Evolutionary conservation across 2,329 filamentous ascomycete species (phyloP).

Genomic region (Fusarium proliferatum): DNA sequence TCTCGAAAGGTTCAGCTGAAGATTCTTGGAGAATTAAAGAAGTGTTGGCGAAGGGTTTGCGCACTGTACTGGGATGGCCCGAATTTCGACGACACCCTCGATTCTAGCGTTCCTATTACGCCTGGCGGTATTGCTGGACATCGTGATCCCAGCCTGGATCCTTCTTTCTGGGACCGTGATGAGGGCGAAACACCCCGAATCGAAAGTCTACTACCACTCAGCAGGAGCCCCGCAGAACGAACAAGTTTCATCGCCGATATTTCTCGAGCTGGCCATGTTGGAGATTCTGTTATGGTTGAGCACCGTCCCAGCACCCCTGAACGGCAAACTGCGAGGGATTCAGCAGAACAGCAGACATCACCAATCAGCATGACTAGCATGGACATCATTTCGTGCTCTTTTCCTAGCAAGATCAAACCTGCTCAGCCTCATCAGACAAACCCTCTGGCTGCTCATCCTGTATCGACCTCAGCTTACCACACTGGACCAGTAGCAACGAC

Average conservation of each 20-base stretch:
- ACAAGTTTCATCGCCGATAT: constrained; percentile 60
- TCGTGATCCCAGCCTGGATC: constrained; percentile 65
- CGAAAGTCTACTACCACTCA: constrained; percentile 52
- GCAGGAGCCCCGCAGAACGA: constrained; percentile 39
- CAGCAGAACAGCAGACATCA: constrained; percentile 50
- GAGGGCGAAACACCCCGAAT: constrained; percentile 58
- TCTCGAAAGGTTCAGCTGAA: constrained; percentile 73
- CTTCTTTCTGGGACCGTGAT: constrained; percentile 63
- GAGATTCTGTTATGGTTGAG: constrained; percentile 58
- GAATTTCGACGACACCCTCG: constrained; percentile 71
- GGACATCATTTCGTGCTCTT: constrained; percentile 72
- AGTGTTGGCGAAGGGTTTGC: constrained; percentile 95
- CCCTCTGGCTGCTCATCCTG: constrained; percentile 66
- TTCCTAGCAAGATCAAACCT: constrained; percentile 64
- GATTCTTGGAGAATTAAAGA: constrained; percentile 93
- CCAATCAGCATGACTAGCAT: constrained; percentile 69
- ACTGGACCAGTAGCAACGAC: constrained; percentile 66
- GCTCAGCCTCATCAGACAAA: constrained; percentile 54
- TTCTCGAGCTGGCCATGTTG: constrained; percentile 58
- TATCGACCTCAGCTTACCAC: constrained; percentile 60
- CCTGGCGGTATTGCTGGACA: constrained; percentile 80
- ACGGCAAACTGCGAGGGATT: constrained; percentile 43
- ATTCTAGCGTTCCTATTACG: constrained; percentile 73
- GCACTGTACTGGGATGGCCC: constrained; percentile 87
- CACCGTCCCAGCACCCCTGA: constrained; percentile 62